phyloP scores from a whole-genome alignment of 75 land plant species.

The Isoetes taiwanensis region DNA sequence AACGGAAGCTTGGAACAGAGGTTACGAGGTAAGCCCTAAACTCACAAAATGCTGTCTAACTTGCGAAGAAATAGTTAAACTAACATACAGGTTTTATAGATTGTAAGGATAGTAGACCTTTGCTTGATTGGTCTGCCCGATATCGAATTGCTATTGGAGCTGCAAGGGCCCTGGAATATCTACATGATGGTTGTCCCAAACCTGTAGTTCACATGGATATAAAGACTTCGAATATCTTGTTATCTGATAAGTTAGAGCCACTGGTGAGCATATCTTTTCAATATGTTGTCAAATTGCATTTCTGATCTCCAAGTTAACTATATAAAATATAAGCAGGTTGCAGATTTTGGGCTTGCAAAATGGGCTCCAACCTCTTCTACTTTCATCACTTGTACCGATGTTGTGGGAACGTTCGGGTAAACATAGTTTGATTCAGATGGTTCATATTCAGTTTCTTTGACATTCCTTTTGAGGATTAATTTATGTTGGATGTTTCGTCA shows the following conservation, averaged over 20 bases:
- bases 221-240: constrained; percentile 57
- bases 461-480: too few species aligned
- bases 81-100: constrained; percentile 14
- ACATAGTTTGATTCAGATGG: too few species aligned
- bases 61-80: too few species aligned
- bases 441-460: too few species aligned
- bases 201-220: constrained; percentile 57
- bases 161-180: constrained; percentile 24
- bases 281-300: not conserved
- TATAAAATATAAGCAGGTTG: constrained; percentile 28
- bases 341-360: constrained; percentile 92
- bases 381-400: constrained; percentile 45
- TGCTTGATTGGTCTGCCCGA: constrained; percentile 58
- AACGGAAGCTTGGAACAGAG: constrained; percentile 84
- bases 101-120: constrained; percentile 28
- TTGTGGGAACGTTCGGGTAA: constrained; percentile 85
- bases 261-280: too few species aligned
- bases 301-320: not conserved
- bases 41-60: too few species aligned
- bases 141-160: constrained; percentile 52
- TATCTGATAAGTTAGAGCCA: constrained; percentile 37
- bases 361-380: constrained; percentile 52
- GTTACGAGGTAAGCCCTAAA: constrained; percentile 82
- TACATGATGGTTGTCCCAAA: constrained; percentile 26
- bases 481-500: not conserved